Percentiles rank a stretch among this genome's conserved stretches.
phyloP scores from a whole-genome alignment of 2,329 filamentous ascomycete genomes.

The Ascochyta koolunga region DNA sequence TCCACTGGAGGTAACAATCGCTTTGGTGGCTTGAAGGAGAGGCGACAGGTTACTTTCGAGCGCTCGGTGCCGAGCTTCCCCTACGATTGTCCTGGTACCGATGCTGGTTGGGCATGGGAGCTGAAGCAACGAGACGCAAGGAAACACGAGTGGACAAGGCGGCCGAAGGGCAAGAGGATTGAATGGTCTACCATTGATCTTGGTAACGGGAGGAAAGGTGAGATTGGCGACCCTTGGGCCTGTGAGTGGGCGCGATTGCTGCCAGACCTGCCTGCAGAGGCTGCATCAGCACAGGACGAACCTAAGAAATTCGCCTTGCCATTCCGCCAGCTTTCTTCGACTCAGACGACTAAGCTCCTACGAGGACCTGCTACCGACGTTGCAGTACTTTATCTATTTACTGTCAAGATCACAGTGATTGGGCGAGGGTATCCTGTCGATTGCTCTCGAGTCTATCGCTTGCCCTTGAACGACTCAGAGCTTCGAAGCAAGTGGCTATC shows the following conservation, averaged over 20 bases:
- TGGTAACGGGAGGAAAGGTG: slow-evolving; percentile 75
- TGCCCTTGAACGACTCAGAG: slow-evolving; percentile 64
- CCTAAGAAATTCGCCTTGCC: slow-evolving; percentile 22
- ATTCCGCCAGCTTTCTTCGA: slow-evolving; percentile 31
- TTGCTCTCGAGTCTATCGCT: slow-evolving; percentile 84
- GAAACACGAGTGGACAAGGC: slow-evolving; percentile 71
- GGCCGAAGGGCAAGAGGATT: slow-evolving; percentile 80
- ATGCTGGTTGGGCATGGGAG: slow-evolving; percentile 81
- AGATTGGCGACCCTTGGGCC: slow-evolving; percentile 79
- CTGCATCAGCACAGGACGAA: slow-evolving; percentile 7
- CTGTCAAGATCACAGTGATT: slow-evolving; percentile 70
- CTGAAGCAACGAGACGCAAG: slow-evolving; percentile 65
- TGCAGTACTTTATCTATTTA: slow-evolving; percentile 53
- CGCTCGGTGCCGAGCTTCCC: slow-evolving; percentile 82
- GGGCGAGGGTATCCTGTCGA: slow-evolving; percentile 72
- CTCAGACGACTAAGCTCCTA: slow-evolving; percentile 37
- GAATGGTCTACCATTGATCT: slow-evolving; percentile 78
- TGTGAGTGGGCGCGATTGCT: slow-evolving; percentile 84
- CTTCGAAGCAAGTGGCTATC: slow-evolving; percentile 76
- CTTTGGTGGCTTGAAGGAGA: slow-evolving; percentile 82
- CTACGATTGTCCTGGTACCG: slow-evolving; percentile 79
- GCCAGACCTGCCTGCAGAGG: background rate
- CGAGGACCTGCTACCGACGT: slow-evolving; percentile 2
- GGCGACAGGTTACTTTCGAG: slow-evolving; percentile 82
- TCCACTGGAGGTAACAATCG: slow-evolving; percentile 79